Base-by-base conservation (phyloP, 495 filamentous ascomycete genomes). In the Penicillium roqueforti region DNA sequence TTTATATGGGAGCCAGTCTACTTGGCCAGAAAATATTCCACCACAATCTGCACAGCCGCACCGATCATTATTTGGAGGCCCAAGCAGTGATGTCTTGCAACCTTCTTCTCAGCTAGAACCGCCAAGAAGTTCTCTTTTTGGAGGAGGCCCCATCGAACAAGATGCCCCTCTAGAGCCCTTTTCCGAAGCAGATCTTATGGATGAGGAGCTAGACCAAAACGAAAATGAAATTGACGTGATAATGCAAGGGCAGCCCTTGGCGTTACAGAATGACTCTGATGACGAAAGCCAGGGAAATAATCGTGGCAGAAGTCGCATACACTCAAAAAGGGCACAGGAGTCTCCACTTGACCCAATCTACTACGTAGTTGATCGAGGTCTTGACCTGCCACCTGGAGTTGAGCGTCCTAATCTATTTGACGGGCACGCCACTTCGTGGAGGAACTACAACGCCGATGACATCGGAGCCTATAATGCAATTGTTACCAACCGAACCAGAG, bases 391-490 rank as follows among this genome's bases (percentile, higher is more conserved):
- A 6, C 51, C 56, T 10, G 60, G 63, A 31, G 45, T 56, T 37
- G 58, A 70, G 31, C 78, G 82, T 13, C 75, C 75, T 19, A 84
- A 84, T 56, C 70, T 75, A 48, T 84, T 59, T 51, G 36, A 23
- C 26, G 89, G 88, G 6, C 55, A 71, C 1, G 54, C 75, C 16
- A 74, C 74, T 26, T 84, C 83, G 29, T 95, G 88, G 85, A 63
- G 68, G 36, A 61, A 60, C 1, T 68, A 80, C 48, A 92, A 85
- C 10, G 69, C 67, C 14, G 58, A 76, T 3, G 89, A 92, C 39
- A 73, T 84, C 6, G 66, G 73, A 16, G 70, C 84, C 1, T 76
- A 76, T n/a, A 62, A 77, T 3, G 78, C 81, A 20, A 67, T 92
- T 8, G 74, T 85, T 32, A 71, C 80, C 9, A 61, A 79, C 26